Conservation (phyloP, 805 yeast genomes). For the Suhomyces pyralidae region DNA sequence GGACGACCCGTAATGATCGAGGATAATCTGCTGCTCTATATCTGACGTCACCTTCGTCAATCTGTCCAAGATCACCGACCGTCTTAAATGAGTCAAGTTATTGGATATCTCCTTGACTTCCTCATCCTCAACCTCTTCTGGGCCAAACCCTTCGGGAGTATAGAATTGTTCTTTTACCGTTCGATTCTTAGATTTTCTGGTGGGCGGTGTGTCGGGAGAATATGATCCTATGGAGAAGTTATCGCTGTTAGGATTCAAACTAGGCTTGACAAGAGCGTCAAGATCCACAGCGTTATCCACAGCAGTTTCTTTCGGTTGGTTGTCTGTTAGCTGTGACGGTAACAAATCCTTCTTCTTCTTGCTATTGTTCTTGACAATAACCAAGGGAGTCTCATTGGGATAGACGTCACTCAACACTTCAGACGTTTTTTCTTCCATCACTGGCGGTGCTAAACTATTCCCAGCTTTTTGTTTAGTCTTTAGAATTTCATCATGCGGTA, state of each 20-base stretch:
- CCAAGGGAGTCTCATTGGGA: slow-evolving; percentile 33
- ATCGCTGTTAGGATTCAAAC: slow-evolving; percentile 11
- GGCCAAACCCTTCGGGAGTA: slow-evolving; percentile 5
- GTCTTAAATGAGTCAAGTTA: slow-evolving; percentile 19
- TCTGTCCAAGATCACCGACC: slow-evolving; percentile 37
- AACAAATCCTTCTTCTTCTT: slow-evolving; percentile 5
- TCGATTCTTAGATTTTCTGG: background rate
- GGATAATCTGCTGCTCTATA: slow-evolving; percentile 27
- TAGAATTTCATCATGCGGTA: slow-evolving; percentile 20
- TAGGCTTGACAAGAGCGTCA: slow-evolving; percentile 1
- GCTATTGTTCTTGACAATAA: slow-evolving; percentile 24
- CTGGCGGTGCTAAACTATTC: background rate
- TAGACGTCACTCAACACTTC: slow-evolving; percentile 43
- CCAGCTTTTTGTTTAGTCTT: background rate
- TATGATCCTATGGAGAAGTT: slow-evolving; percentile 34
- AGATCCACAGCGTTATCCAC: background rate
- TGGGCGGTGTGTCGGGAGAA: slow-evolving; percentile 37
- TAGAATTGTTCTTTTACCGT: background rate
- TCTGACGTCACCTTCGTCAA: slow-evolving; percentile 39
- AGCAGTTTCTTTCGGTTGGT: background rate
- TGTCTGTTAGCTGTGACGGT: slow-evolving; percentile 2
- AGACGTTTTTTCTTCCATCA: slow-evolving; percentile 28
- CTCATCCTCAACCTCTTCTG: slow-evolving; percentile 7
- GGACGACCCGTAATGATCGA: slow-evolving; percentile 11
- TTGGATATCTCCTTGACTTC: slow-evolving; percentile 9